These are phyloP conservation scores for Suillus plorans DNA, from an alignment of 768 basidiomycete genomes.

Conservation along the genomic window DNA sequence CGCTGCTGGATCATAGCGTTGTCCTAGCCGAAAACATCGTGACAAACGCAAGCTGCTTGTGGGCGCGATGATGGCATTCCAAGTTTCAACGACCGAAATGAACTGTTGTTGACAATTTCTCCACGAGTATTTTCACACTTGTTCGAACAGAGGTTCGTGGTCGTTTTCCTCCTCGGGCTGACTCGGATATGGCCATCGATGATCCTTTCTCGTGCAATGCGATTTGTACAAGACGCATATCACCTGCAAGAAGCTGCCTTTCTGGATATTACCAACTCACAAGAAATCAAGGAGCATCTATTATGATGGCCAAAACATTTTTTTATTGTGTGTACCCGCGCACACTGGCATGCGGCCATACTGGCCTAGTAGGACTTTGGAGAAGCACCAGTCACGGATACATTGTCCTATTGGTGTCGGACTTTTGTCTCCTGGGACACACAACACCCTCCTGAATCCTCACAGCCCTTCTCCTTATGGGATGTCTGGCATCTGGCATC, in stretches of 20 bases:
- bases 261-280: too few species aligned
- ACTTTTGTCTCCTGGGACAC: background rate
- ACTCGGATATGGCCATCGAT: background rate
- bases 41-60: conserved; percentile 3
- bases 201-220: background rate
- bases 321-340: background rate
- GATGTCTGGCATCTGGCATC: conserved; percentile 1
- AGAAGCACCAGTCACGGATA: background rate
- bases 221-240: background rate
- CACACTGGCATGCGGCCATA: background rate
- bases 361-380: background rate
- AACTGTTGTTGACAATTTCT: background rate
- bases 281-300: background rate
- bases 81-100: conserved; percentile 5
- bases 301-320: background rate
- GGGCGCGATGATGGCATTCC: conserved; percentile 2
- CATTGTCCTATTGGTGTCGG: background rate
- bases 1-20: background rate
- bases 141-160: background rate
- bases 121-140: background rate
- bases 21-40: background rate
- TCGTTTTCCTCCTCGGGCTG: background rate
- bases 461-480: conserved; percentile 10
- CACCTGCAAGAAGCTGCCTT: background rate
- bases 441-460: background rate